Evolutionary conservation across 306 rosid species (phyloP).

Genomic region (Cucurbita argyrosperma): DNA sequence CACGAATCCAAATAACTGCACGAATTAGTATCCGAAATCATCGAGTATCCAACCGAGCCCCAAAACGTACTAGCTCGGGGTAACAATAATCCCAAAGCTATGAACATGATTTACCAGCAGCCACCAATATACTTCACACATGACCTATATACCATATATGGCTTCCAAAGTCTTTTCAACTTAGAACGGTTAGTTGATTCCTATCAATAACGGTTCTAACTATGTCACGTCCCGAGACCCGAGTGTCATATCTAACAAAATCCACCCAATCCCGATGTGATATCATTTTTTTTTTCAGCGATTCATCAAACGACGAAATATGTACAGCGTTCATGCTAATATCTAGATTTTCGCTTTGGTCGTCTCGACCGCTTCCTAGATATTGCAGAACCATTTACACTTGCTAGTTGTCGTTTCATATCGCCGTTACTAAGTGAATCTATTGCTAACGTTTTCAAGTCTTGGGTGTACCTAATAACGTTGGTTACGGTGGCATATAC

Average conservation of each 20-base stretch:
- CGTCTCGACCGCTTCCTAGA: slow-evolving; percentile 66
- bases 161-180: not conserved
- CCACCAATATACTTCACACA: not conserved
- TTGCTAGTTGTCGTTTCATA: slow-evolving; percentile 26
- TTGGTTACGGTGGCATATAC: slow-evolving; percentile 68
- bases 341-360: slow-evolving; percentile 35
- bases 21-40: not conserved
- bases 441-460: slow-evolving; percentile 17
- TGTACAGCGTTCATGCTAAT: slow-evolving; percentile 32
- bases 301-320: slow-evolving; percentile 7
- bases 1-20: not conserved
- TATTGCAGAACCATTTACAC: slow-evolving; percentile 29
- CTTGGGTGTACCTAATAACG: slow-evolving; percentile 34
- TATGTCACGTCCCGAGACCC: slow-evolving; percentile 13
- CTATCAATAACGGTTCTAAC: not conserved
- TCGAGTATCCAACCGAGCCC: not conserved
- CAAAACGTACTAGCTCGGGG: not conserved
- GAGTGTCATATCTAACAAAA: slow-evolving; percentile 82
- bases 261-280: slow-evolving; percentile 53
- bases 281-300: not conserved
- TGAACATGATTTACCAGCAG: not conserved
- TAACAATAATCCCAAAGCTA: not conserved
- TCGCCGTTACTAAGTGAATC: slow-evolving; percentile 42
- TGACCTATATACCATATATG: not conserved
- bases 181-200: not conserved